Evolutionary conservation across 768 basidiomycete species (phyloP).

Genomic region (Kondoa malvinella): DNA sequence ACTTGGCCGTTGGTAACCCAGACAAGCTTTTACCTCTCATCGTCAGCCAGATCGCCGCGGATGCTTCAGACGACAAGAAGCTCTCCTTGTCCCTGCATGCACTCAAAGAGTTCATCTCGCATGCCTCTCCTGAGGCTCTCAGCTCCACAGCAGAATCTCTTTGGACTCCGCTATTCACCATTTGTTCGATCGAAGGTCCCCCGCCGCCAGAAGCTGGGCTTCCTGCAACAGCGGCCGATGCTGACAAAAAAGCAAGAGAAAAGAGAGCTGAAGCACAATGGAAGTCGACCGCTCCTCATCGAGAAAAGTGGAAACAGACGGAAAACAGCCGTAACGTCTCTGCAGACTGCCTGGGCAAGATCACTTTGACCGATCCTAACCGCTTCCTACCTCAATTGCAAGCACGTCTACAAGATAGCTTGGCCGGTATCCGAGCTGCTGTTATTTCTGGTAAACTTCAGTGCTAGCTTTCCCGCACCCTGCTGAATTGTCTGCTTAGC

Average conservation of each 20-base stretch:
- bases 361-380: constrained; percentile 77
- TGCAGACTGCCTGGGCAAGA: constrained; percentile 86
- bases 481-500: constrained; percentile 45
- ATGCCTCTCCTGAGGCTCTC: constrained; percentile 66
- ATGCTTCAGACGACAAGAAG: constrained; percentile 48
- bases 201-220: constrained; percentile 10
- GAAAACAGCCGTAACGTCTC: constrained; percentile 87
- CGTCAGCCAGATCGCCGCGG: constrained; percentile 43
- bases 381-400: constrained; percentile 86
- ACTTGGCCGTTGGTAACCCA: constrained; percentile 86
- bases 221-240: neutral
- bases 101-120: constrained; percentile 88
- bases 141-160: constrained; percentile 73
- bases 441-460: constrained; percentile 24
- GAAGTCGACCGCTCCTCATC: constrained; percentile 3
- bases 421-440: constrained; percentile 24
- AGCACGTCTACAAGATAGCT: constrained; percentile 33
- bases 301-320: constrained; percentile 35
- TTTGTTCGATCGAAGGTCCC: constrained; percentile 51
- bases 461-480: constrained; percentile 49
- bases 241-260: constrained; percentile 15
- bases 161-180: constrained; percentile 82
- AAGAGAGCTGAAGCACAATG: constrained; percentile 10
- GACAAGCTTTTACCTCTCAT: constrained; percentile 71
- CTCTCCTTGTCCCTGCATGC: constrained; percentile 76